Conservation (phyloP, 2,329 filamentous ascomycete genomes). For the Iodosphaeria phyllophila region DNA sequence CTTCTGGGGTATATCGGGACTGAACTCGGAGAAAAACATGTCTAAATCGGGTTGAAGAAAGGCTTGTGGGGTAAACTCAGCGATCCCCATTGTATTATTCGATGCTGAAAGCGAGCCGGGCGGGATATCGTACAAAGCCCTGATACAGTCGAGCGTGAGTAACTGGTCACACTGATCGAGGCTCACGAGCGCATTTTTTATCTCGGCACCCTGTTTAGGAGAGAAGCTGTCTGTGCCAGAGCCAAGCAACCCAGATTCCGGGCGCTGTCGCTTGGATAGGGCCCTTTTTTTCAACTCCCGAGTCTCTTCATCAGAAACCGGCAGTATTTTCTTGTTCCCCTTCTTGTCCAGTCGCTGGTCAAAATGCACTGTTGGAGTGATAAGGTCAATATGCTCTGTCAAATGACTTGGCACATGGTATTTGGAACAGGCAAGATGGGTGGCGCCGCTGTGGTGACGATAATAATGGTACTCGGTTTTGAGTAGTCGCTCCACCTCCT, state of each 20-base stretch:
- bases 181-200: slow-evolving; percentile 13
- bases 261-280: slow-evolving; percentile 6
- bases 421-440: slow-evolving; percentile 21
- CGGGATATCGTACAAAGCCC: slow-evolving; percentile 26
- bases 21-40: slow-evolving; percentile 25
- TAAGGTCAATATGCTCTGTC: slow-evolving; percentile 19
- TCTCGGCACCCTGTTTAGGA: slow-evolving; percentile 13
- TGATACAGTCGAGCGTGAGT: slow-evolving; percentile 37
- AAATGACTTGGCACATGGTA: slow-evolving; percentile 21
- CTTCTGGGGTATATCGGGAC: slow-evolving; percentile 18
- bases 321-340: too few species aligned
- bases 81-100: slow-evolving; percentile 32
- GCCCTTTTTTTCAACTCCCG: slow-evolving; percentile 9
- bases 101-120: slow-evolving; percentile 8
- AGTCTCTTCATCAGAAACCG: too few species aligned
- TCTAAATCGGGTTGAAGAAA: slow-evolving; percentile 31
- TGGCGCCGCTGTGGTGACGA: slow-evolving; percentile 17
- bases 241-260: slow-evolving; percentile 12
- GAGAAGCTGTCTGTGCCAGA: slow-evolving; percentile 8
- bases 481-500: slow-evolving; percentile 32
- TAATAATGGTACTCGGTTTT: slow-evolving; percentile 33
- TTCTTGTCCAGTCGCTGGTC: slow-evolving; percentile 14
- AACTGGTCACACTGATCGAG: slow-evolving; percentile 26
- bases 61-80: slow-evolving; percentile 33
- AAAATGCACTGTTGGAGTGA: slow-evolving; percentile 21